Evolutionary conservation across 768 basidiomycete species (phyloP).

Genomic region (Cystofilobasidium capitatum): DNA sequence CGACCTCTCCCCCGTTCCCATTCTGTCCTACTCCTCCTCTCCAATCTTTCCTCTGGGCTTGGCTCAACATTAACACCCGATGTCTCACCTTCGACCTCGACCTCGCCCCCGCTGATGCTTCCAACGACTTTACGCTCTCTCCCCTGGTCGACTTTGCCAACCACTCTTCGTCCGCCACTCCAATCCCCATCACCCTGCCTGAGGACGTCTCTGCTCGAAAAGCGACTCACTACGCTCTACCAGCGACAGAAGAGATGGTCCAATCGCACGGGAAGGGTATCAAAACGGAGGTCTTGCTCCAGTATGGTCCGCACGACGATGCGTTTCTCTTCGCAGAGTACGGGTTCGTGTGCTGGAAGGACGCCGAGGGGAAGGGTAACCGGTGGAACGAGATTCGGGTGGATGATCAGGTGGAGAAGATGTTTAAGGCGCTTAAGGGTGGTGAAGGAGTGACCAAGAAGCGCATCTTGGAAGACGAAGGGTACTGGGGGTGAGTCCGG

Average conservation of each 20-base stretch:
- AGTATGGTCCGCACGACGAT: slow-evolving; percentile 73
- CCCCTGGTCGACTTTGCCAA: slow-evolving; percentile 90
- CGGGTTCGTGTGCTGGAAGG: slow-evolving; percentile 51
- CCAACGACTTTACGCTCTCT: slow-evolving; percentile 59
- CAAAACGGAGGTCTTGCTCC: slow-evolving; percentile 56
- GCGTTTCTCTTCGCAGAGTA: slow-evolving; percentile 75
- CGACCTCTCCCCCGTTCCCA: slow-evolving; percentile 19
- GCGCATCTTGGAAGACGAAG: slow-evolving; percentile 50
- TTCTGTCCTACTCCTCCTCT: slow-evolving; percentile 29
- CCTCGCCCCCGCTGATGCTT: slow-evolving; percentile 45
- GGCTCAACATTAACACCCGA: slow-evolving; percentile 81
- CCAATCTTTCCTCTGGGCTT: slow-evolving; percentile 68
- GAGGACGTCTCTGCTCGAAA: neutral
- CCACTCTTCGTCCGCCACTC: slow-evolving; percentile 43
- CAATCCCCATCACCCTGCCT: slow-evolving; percentile 8
- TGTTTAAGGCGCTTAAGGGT: slow-evolving; percentile 45
- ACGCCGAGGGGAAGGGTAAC: slow-evolving; percentile 25
- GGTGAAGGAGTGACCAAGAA: slow-evolving; percentile 46
- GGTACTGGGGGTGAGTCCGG: slow-evolving; percentile 70
- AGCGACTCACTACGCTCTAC: slow-evolving; percentile 18
- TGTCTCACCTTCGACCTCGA: slow-evolving; percentile 51
- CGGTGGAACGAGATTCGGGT: slow-evolving; percentile 55
- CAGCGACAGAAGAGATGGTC: slow-evolving; percentile 10
- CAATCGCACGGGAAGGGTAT: neutral
- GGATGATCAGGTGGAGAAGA: slow-evolving; percentile 46